Percentiles rank a stretch among this genome's conserved stretches.
Conservation (phyloP, 352 stramenopile genomes). For the Blastocystis sp. region DNA sequence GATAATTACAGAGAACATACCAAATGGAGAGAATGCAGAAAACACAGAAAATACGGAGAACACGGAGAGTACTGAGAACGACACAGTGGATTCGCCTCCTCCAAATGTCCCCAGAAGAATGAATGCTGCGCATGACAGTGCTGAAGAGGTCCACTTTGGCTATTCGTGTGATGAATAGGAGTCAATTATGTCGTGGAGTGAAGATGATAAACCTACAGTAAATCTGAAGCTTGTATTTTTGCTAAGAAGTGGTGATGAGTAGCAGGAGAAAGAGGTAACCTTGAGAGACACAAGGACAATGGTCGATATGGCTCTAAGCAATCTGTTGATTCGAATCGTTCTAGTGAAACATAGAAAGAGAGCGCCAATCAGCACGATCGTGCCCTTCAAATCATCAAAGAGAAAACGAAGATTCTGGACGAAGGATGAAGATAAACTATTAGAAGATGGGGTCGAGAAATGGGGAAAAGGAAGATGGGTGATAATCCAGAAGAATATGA, state of each 20-base stretch:
- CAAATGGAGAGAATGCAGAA: no score
- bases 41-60: no score
- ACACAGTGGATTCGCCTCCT: no score
- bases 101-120: background rate
- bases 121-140: slow-evolving; percentile 33
- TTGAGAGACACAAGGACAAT: no score
- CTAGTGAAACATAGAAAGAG: background rate
- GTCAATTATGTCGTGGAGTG: background rate
- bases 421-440: slow-evolving; percentile 7
- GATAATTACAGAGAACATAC: no score
- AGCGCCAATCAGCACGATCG: background rate
- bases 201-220: no score
- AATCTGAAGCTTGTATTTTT: no score
- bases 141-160: background rate
- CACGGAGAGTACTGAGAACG: no score
- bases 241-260: no score
- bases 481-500: background rate
- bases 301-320: background rate
- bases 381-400: background rate
- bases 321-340: background rate
- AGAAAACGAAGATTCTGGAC: background rate
- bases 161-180: background rate
- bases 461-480: background rate
- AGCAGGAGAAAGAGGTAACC: no score
- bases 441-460: background rate